phyloP scores from a whole-genome alignment of 2,329 filamentous ascomycete species.

The Penicillium palitans region DNA sequence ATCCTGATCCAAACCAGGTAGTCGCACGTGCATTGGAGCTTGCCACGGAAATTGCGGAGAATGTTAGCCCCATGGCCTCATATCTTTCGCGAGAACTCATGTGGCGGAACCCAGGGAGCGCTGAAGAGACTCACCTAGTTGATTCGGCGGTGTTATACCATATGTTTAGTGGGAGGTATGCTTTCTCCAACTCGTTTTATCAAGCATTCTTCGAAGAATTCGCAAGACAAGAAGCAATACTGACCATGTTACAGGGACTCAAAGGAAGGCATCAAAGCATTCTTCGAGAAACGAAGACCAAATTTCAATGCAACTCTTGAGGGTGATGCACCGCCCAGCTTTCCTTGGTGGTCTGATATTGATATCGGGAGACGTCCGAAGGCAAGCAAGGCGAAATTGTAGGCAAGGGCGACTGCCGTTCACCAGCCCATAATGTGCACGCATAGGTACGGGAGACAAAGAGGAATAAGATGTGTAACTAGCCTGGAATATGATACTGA shows the following conservation, averaged over 20 bases:
- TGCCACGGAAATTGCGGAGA: slow-evolving; percentile 3
- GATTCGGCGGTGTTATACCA: slow-evolving; percentile 8
- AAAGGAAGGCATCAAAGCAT: slow-evolving; percentile 3
- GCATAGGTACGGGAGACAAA: background rate
- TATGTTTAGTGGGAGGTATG: slow-evolving; percentile 13
- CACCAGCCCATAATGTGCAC: background rate
- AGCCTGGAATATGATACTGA: no score
- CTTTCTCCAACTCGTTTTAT: no score
- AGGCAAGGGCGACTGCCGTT: background rate
- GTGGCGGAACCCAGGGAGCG: slow-evolving; percentile 11
- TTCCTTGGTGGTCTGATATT: slow-evolving; percentile 12
- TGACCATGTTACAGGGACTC: slow-evolving; percentile 7
- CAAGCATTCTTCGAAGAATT: background rate
- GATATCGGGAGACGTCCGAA: slow-evolving; percentile 3
- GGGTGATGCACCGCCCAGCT: slow-evolving; percentile 5
- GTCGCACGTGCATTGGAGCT: slow-evolving; percentile 8
- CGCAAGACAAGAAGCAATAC: background rate
- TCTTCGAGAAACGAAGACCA: slow-evolving; percentile 10
- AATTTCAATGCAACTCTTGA: slow-evolving; percentile 3
- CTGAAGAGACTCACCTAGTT: slow-evolving; percentile 10
- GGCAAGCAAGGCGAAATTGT: slow-evolving; percentile 3
- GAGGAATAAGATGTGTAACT: no score
- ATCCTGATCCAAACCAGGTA: slow-evolving; percentile 1
- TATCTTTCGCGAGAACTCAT: slow-evolving; percentile 11
- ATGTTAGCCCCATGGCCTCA: slow-evolving; percentile 10